A percentile compares a stretch with the other conserved stretches of the same genome.
These are phyloP conservation scores for Kuraishia ogatae DNA, from an alignment of 805 yeast species.

Conservation along the genomic window DNA sequence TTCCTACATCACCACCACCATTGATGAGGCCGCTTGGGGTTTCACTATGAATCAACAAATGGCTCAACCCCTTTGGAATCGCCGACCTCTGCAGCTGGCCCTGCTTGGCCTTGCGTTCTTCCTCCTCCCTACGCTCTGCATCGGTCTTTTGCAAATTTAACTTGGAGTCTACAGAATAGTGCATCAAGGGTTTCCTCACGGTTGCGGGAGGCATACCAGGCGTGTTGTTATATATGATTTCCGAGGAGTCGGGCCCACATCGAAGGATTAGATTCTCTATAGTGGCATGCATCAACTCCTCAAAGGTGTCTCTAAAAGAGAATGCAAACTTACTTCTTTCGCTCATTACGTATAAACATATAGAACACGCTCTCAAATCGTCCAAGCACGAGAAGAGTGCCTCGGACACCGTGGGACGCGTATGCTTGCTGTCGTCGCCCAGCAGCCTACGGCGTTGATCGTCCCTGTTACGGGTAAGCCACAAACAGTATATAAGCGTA, in stretches of 20 bases:
- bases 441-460: constrained; percentile 44
- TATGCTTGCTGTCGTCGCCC: constrained; percentile 52
- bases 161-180: constrained; percentile 24
- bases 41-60: constrained; percentile 29
- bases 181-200: constrained; percentile 33
- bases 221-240: constrained; percentile 33
- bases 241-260: constrained; percentile 57
- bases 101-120: constrained; percentile 36
- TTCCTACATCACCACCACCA: too few species aligned
- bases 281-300: constrained; percentile 56
- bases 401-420: constrained; percentile 49
- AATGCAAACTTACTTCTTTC: constrained; percentile 57
- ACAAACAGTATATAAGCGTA: constrained; percentile 55
- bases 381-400: constrained; percentile 46
- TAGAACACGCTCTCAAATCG: constrained; percentile 57
- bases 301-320: constrained; percentile 59
- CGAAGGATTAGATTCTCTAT: constrained; percentile 52
- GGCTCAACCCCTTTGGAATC: constrained; percentile 46
- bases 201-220: constrained; percentile 57
- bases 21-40: too few species aligned
- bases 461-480: constrained; percentile 56
- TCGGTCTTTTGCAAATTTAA: constrained; percentile 22
- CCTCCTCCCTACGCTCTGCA: constrained; percentile 33
- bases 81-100: constrained; percentile 42
- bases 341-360: constrained; percentile 56